Conservation (phyloP, 257 asterid species). For the Capsicum baccatum region DNA sequence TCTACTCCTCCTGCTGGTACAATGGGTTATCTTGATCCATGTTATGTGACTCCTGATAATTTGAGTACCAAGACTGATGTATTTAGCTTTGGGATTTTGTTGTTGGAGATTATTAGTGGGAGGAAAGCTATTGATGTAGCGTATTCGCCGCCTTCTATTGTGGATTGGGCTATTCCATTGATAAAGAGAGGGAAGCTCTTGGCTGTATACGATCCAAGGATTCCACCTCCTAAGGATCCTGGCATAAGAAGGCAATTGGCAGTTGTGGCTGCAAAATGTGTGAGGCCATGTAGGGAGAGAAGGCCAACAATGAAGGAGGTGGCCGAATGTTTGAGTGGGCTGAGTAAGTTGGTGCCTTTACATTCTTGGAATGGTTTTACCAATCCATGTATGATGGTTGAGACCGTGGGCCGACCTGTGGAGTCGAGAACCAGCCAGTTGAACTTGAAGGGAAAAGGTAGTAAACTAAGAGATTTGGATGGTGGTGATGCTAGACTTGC, state of each 20-base stretch:
- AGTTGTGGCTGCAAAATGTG: conserved; percentile 81
- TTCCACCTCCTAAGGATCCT: conserved; percentile 62
- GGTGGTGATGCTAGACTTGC: conserved; percentile 40
- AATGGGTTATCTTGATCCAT: conserved; percentile 92
- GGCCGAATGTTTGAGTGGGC: conserved; percentile 63
- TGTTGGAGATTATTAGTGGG: conserved; percentile 87
- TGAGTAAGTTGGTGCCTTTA: conserved; percentile 61
- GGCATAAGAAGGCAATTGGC: conserved; percentile 73
- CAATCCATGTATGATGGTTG: conserved; percentile 84
- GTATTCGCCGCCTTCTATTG: conserved; percentile 72
- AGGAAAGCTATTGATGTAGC: conserved; percentile 85
- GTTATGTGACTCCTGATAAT: conserved; percentile 80
- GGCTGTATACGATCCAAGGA: conserved; percentile 68
- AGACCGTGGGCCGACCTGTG: conserved; percentile 62
- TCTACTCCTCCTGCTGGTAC: conserved; percentile 96
- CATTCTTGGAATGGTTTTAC: conserved; percentile 73
- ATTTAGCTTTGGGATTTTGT: conserved; percentile 77
- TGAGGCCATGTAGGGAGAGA: conserved; percentile 83
- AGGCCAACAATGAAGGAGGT: conserved; percentile 85
- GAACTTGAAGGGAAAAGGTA: conserved; percentile 33
- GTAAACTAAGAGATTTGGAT: conserved; percentile 32
- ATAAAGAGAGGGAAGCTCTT: conserved; percentile 72
- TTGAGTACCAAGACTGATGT: conserved; percentile 80
- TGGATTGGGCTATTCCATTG: conserved; percentile 92
- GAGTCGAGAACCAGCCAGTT: conserved; percentile 38